A percentile compares a stretch with the other conserved stretches of the same genome.
These are phyloP conservation scores for Fusarium tuaranense DNA, from an alignment of 2,329 filamentous ascomycete species.

Conservation along the genomic window DNA sequence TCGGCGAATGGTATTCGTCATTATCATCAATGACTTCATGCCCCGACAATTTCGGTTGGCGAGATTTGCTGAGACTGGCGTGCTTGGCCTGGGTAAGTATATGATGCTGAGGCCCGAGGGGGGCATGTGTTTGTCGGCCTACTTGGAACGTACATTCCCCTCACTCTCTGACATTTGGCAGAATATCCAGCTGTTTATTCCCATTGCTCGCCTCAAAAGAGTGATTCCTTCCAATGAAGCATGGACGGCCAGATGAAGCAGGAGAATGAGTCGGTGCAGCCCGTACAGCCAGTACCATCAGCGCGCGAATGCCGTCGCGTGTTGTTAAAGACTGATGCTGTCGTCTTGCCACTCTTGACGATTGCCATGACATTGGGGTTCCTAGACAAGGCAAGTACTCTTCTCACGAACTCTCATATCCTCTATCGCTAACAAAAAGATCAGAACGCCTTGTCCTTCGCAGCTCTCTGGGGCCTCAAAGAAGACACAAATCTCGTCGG, in stretches of 20 bases:
- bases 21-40: background rate
- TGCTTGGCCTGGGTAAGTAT: background rate
- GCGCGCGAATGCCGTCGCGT: background rate
- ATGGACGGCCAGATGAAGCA: background rate
- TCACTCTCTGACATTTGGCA: background rate
- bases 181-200: background rate
- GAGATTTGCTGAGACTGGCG: background rate
- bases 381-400: constrained; percentile 7
- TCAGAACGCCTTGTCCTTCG: constrained; percentile 23
- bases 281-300: background rate
- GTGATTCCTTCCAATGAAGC: no score
- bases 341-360: constrained; percentile 19
- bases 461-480: constrained; percentile 37
- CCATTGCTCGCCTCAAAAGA: background rate
- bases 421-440: background rate
- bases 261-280: background rate
- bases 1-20: background rate
- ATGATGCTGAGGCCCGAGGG: background rate
- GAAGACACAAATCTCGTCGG: constrained; percentile 44
- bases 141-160: background rate
- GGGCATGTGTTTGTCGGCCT: background rate
- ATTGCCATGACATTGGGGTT: constrained; percentile 7
- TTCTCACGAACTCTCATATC: rapidly evolving
- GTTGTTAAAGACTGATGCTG: constrained; percentile 18
- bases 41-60: background rate